phyloP scores from a whole-genome alignment of 2,329 filamentous ascomycete genomes.

The Sporothrix humicola region DNA sequence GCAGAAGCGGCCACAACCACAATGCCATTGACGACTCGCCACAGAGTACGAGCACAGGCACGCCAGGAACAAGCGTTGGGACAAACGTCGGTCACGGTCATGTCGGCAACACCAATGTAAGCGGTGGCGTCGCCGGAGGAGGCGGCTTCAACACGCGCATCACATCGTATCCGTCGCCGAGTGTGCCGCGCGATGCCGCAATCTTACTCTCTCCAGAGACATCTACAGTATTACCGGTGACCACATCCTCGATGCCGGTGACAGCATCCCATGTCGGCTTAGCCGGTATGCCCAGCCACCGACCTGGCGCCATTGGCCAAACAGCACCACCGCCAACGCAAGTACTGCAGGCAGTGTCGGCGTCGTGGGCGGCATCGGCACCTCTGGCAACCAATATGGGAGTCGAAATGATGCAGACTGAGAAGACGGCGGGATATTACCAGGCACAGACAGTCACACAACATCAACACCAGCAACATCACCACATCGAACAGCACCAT shows the following conservation, averaged over 20 bases:
- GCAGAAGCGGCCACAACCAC: background rate
- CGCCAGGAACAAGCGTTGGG: background rate
- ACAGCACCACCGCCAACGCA: background rate
- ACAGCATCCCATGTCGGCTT: background rate
- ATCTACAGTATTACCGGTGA: conserved; percentile 41
- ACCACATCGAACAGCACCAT: conserved; percentile 48
- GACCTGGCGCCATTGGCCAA: background rate
- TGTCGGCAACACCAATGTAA: background rate
- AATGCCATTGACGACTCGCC: background rate
- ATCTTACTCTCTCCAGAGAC: conserved; percentile 54
- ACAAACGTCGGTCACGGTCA: background rate
- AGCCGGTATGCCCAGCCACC: background rate
- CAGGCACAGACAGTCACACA: background rate
- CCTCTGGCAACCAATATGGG: conserved; percentile 45
- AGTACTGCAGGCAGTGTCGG: background rate
- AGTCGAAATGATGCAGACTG: conserved; percentile 7
- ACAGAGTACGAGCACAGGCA: background rate
- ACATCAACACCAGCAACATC: conserved; percentile 34
- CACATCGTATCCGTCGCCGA: conserved; percentile 39
- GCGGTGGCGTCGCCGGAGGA: conserved; percentile 12
- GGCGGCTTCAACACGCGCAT: conserved; percentile 36
- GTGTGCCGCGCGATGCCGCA: conserved; percentile 53
- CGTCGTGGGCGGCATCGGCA: conserved; percentile 41
- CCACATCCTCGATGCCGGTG: conserved; percentile 25
- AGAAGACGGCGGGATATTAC: conserved; percentile 36